Base-by-base conservation (phyloP, 2,329 filamentous ascomycete species). In the Knufia petricola region DNA sequence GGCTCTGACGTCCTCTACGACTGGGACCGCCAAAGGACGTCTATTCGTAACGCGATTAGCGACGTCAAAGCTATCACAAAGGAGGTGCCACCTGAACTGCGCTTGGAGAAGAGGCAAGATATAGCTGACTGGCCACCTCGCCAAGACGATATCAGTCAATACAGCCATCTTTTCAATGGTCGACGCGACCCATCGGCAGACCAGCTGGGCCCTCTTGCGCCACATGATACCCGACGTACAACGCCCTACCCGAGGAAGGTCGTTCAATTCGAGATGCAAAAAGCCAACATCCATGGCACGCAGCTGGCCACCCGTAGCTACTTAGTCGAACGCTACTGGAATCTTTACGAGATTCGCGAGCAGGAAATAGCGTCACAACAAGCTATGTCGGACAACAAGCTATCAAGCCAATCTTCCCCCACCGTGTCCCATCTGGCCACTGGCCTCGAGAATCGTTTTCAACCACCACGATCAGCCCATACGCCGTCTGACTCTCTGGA, bases 201-300 rank as follows among this genome's bases (percentile, higher is more conserved):
- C n/a, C 38, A 23, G 19, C 4, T 44, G 15, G 44, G 44, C 13
- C 32, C 24, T 24, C 32, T 26, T 3, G 21, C 19, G 20, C 46
- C 55, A 21, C 24, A 34, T n/a, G 52, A 56, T 40, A 24, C 42
- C 7, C 46, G 46, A 36, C 55, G 48, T 36, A 51, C 15, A 13
- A 49, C 53, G 1, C 64, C 67, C 31, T 46, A 49, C 20, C 53
- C 57, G 3, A 57, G 52, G 28, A 21, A 52, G 48, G 26, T 51
- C 17, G 68, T 88, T 3, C 86, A 92, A 61, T 87, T 82, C 56
- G 88, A 94, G 66, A 92, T 95, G 24, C 87, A 94, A 63, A 94
- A 94, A 63, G 85, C 87, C 4, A 94, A 94, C 63, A 85, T 95
- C 32, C 87, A 90, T 61, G 80, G 82, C 1, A 90, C 84, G 4